Base-by-base conservation (phyloP, 495 filamentous ascomycete genomes). In the Neurospora sp. region DNA sequence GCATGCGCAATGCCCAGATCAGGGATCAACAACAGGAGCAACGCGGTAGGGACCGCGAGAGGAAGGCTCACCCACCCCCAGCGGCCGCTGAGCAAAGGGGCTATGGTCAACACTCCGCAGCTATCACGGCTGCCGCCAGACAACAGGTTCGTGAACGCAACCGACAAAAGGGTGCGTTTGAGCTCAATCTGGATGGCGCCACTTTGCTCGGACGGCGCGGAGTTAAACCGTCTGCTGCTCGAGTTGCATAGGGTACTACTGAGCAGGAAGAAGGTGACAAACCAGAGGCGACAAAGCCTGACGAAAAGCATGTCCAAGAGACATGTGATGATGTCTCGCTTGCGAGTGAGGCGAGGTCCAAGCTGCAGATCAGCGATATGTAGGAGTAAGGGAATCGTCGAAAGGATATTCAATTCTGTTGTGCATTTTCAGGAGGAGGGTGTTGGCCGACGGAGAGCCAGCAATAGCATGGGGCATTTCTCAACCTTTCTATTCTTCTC, bases 181-280 rank as follows among this genome's bases (percentile, higher is more conserved):
- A 99, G 81, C 86, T 99, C 39, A 97, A 89, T 79, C 84, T 99
- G 18, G 92, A 97, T 73, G 93, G 94, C 72, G 91, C 96, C 5
- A 97, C 94, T 31, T 83, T 99, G 72, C 83, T 99, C 1, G 94
- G 94, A 10, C 87, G 94, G 74, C 86, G 96, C 75, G 88, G 88
- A 5, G 88, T 89, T 79, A 89, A 87, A 73, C 54, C 54, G 27
- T 66, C 54, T 40, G 78, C 78, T 31, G 79, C 83, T 71, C 79
- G 81, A 69, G 83, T 85, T 41, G 80, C 78, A 35, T 82, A 82
- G 81, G 71, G 69, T 46, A 75, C 72, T 23, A 23, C 48, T 31
- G 44, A 72, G 46, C 62, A 44, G 16, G 14, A 40, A 11, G 72
- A 70, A 14, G 38, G 54, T 27, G 54, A 66, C 27, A 66, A 66